Percentiles rank a stretch among this genome's conserved stretches.
Evolutionary conservation across 2,329 filamentous ascomycete genomes (phyloP).

Genomic region (Leptosphaerulina australis): DNA sequence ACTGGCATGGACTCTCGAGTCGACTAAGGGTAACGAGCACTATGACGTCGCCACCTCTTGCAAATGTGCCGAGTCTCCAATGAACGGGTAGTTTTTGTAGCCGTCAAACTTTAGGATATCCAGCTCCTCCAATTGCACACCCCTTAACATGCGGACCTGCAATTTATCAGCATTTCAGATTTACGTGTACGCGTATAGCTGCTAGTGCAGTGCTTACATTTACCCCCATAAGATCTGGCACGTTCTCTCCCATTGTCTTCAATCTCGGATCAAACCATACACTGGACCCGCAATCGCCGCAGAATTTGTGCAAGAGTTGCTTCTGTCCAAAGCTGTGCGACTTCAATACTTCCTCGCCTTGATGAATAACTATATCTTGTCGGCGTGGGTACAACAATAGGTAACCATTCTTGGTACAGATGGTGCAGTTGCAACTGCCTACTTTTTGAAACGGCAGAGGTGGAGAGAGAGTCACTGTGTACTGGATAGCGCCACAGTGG

Average conservation of each 20-base stretch:
- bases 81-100: conserved; percentile 7
- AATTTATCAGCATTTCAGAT: not conserved
- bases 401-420: conserved; percentile 59
- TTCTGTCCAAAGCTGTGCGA: conserved; percentile 5
- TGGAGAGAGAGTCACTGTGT: conserved; percentile 57
- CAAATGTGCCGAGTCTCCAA: conserved; percentile 6
- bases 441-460: conserved; percentile 55
- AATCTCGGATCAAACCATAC: conserved; percentile 11
- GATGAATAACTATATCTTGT: conserved; percentile 1
- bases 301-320: conserved; percentile 10
- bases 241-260: not conserved
- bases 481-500: conserved; percentile 61
- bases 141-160: conserved; percentile 11
- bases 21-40: not conserved
- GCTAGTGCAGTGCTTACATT: conserved; percentile 13
- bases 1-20: not conserved
- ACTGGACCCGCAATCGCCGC: conserved; percentile 10
- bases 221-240: conserved; percentile 9
- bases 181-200: conserved; percentile 9
- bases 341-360: not conserved
- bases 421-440: conserved; percentile 60
- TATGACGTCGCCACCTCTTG: not conserved
- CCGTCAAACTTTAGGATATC: conserved; percentile 3
- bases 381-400: conserved; percentile 51
- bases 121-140: conserved; percentile 5